phyloP scores from a whole-genome alignment of 225 moss, liverwort and hornwort genomes.

The Bryum argenteum region DNA sequence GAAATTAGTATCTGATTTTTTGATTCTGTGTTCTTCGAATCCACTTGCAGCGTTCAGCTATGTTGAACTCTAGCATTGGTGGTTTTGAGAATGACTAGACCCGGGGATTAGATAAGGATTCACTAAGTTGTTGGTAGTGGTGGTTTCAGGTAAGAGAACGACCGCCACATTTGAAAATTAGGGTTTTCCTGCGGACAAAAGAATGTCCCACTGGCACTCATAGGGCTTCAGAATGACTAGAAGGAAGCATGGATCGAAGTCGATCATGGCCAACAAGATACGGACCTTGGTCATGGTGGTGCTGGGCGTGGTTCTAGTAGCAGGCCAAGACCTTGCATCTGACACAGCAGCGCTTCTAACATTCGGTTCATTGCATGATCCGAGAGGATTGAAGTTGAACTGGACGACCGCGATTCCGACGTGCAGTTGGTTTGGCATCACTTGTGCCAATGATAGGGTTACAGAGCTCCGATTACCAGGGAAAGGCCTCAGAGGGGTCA shows the following conservation, averaged over 20 bases:
- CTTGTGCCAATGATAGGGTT: slow-evolving; percentile 40
- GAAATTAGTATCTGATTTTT: not conserved
- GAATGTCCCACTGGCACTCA: slow-evolving; percentile 9
- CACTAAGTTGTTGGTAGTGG: not conserved
- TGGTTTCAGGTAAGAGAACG: not conserved
- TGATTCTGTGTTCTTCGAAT: no score
- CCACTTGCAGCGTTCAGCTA: not conserved
- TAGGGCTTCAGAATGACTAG: slow-evolving; percentile 31
- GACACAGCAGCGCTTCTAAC: slow-evolving; percentile 40
- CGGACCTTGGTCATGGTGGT: slow-evolving; percentile 19
- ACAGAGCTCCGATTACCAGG: slow-evolving; percentile 47
- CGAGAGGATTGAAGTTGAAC: slow-evolving; percentile 37
- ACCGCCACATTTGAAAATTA: slow-evolving; percentile 18
- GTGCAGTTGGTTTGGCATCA: slow-evolving; percentile 52
- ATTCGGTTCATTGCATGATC: slow-evolving; percentile 37
- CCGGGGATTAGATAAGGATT: no score
- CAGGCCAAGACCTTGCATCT: slow-evolving; percentile 42
- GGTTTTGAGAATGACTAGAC: no score
- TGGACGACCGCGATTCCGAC: slow-evolving; percentile 43
- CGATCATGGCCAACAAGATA: slow-evolving; percentile 27
- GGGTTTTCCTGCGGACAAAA: slow-evolving; percentile 11
- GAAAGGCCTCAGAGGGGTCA: slow-evolving; percentile 36
- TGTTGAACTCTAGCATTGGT: not conserved
- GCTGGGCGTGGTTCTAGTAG: slow-evolving; percentile 23
- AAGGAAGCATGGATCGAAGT: slow-evolving; percentile 36